Percentiles rank a stretch among this genome's conserved stretches.
phyloP scores from a whole-genome alignment of 345 rosid genomes.

The Ailanthus altissimus region DNA sequence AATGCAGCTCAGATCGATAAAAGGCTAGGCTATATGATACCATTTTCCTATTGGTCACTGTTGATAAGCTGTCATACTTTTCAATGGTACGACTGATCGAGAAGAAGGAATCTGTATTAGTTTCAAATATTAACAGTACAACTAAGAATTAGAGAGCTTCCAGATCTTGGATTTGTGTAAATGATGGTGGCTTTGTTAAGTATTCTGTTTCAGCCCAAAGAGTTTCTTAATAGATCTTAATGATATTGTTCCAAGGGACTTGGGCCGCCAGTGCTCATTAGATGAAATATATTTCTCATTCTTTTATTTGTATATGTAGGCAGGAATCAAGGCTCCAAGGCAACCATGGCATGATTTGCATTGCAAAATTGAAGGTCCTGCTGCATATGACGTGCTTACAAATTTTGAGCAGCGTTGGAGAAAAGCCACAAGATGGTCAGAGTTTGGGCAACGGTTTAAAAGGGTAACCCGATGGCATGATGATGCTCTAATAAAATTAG shows the following conservation, averaged over 20 bases:
- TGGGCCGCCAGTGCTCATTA: background rate
- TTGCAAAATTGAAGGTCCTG: slow-evolving; percentile 92
- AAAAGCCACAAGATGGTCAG: slow-evolving; percentile 77
- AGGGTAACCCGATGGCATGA: slow-evolving; percentile 75
- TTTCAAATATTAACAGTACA: too few species aligned
- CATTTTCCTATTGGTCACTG: too few species aligned
- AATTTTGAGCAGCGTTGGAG: slow-evolving; percentile 96
- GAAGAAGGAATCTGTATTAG: too few species aligned
- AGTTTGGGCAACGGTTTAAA: slow-evolving; percentile 59
- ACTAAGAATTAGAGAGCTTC: too few species aligned
- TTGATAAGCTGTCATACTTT: too few species aligned
- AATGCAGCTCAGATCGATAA: too few species aligned
- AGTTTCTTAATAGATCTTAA: background rate
- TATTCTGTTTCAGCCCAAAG: too few species aligned
- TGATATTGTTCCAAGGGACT: background rate
- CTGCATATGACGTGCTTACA: slow-evolving; percentile 81
- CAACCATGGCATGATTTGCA: slow-evolving; percentile 93
- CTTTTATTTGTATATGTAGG: slow-evolving; percentile 36
- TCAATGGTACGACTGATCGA: too few species aligned
- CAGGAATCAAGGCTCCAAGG: slow-evolving; percentile 70
- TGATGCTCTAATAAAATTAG: slow-evolving; percentile 76
- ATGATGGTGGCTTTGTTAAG: too few species aligned
- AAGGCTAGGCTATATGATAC: too few species aligned
- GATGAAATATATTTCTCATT: background rate
- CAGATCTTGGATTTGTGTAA: too few species aligned